Percentiles rank a stretch among this genome's conserved stretches.
phyloP scores from a whole-genome alignment of 345 rosid genomes.

The Jatropha curcas region DNA sequence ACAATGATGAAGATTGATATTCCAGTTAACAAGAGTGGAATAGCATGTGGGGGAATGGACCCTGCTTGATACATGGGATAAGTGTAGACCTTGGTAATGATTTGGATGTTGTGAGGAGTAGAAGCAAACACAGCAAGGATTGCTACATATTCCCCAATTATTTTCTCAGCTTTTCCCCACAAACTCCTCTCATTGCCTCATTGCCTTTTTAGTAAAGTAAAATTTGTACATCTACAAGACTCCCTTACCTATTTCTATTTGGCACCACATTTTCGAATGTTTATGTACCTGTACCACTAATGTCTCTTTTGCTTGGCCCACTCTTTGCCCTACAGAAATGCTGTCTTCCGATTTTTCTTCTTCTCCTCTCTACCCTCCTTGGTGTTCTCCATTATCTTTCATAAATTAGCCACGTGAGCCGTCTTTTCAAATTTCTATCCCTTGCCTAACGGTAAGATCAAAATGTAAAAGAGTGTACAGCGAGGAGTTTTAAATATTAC shows the following conservation, averaged over 20 bases:
- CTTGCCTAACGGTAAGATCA: not conserved
- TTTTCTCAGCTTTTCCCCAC: constrained; percentile 30
- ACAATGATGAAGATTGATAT: constrained; percentile 39
- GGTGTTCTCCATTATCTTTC: constrained; percentile 13
- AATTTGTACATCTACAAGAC: constrained; percentile 11
- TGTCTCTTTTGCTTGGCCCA: constrained; percentile 11
- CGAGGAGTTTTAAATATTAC: too few relatives aligned
- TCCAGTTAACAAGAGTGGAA: constrained; percentile 34
- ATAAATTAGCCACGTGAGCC: constrained; percentile 24
- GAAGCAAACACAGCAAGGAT: constrained; percentile 66
- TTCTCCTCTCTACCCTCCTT: not conserved
- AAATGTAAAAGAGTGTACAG: too few relatives aligned
- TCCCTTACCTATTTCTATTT: constrained; percentile 30
- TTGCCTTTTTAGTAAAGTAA: constrained; percentile 29
- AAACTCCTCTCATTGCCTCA: not conserved
- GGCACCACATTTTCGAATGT: constrained; percentile 22
- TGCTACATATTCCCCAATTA: constrained; percentile 39
- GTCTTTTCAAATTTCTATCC: not conserved
- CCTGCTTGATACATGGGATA: constrained; percentile 21
- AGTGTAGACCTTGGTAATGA: constrained; percentile 37
- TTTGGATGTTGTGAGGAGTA: constrained; percentile 46
- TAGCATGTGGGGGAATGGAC: constrained; percentile 23
- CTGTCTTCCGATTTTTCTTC: constrained; percentile 15
- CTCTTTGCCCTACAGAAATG: not conserved
- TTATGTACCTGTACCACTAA: not conserved